A percentile compares a stretch with the other conserved stretches of the same genome.
These are phyloP conservation scores for Chrysochromulina tobinii DNA, from an alignment of 78 protist species.

Conservation along the genomic window DNA sequence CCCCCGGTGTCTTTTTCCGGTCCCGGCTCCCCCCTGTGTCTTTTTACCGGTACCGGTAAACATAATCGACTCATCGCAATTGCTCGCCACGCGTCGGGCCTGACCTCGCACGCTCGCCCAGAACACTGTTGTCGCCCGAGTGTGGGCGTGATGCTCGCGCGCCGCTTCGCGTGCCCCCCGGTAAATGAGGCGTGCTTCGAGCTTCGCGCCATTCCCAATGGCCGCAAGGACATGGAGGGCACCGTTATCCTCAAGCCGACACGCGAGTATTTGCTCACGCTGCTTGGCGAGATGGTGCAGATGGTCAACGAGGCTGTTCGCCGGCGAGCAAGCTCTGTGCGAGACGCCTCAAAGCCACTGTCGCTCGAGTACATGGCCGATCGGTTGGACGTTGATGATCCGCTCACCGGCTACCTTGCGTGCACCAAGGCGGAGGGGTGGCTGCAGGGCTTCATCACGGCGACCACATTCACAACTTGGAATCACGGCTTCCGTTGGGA, in stretches of 20 bases:
- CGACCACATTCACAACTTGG: slow-evolving; percentile 43
- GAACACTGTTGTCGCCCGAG: neutral
- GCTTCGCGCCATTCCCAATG: neutral
- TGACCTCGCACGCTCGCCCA: neutral
- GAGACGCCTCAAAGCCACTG: slow-evolving; percentile 14
- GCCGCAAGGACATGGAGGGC: no score
- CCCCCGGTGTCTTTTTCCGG: no score
- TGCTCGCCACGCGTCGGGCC: no score
- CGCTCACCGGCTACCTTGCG: slow-evolving; percentile 20
- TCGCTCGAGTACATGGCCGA: slow-evolving; percentile 44
- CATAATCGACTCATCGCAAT: no score
- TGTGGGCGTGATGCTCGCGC: neutral
- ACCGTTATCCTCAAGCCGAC: neutral
- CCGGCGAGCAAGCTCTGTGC: neutral
- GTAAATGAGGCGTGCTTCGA: neutral
- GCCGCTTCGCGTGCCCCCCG: neutral
- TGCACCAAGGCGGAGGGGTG: slow-evolving; percentile 14
- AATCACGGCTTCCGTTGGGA: slow-evolving; percentile 31
- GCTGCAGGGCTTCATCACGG: slow-evolving; percentile 39
- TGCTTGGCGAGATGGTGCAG: slow-evolving; percentile 25
- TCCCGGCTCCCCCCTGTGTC: no score
- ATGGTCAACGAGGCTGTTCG: slow-evolving; percentile 33
- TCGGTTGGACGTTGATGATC: slow-evolving; percentile 39
- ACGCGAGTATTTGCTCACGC: neutral
- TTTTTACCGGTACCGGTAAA: no score